Conservation (phyloP, 2,329 filamentous ascomycete genomes). For the Dactylonectria macrodidyma region DNA sequence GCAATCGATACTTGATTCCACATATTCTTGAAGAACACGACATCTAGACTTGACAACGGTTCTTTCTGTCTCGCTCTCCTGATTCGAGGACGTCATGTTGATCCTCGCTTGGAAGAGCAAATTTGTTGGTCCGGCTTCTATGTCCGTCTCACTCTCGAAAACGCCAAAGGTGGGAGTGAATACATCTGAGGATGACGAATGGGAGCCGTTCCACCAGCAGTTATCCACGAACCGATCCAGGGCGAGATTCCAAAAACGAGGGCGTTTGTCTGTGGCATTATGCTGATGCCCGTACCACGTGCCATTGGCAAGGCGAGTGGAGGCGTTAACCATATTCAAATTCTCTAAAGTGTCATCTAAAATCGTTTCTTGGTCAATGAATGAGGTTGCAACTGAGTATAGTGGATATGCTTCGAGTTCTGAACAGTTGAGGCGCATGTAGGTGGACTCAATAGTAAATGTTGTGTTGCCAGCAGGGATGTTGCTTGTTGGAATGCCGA, state of each 20-base stretch:
- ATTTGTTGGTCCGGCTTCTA: background rate
- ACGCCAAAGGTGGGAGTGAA: background rate
- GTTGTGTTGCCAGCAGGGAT: slow-evolving; percentile 15
- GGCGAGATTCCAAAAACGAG: slow-evolving; percentile 2
- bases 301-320: slow-evolving; percentile 11
- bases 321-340: too few species aligned
- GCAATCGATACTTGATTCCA: slow-evolving; percentile 31
- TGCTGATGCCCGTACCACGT: slow-evolving; percentile 25
- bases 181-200: background rate
- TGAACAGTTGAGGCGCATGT: slow-evolving; percentile 23
- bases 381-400: too few species aligned
- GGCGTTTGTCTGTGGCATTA: background rate
- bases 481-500: slow-evolving; percentile 22
- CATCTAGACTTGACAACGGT: slow-evolving; percentile 9
- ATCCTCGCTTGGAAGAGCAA: slow-evolving; percentile 19
- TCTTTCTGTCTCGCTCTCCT: background rate
- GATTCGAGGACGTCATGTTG: too few species aligned
- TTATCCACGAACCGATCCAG: slow-evolving; percentile 9
- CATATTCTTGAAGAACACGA: slow-evolving; percentile 19
- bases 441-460: slow-evolving; percentile 31
- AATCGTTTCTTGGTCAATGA: background rate
- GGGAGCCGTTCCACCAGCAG: background rate
- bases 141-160: slow-evolving; percentile 24
- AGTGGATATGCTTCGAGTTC: background rate
- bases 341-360: background rate